Conservation (phyloP, 768 basidiomycete species). For the Panaeolus cyanescens region DNA sequence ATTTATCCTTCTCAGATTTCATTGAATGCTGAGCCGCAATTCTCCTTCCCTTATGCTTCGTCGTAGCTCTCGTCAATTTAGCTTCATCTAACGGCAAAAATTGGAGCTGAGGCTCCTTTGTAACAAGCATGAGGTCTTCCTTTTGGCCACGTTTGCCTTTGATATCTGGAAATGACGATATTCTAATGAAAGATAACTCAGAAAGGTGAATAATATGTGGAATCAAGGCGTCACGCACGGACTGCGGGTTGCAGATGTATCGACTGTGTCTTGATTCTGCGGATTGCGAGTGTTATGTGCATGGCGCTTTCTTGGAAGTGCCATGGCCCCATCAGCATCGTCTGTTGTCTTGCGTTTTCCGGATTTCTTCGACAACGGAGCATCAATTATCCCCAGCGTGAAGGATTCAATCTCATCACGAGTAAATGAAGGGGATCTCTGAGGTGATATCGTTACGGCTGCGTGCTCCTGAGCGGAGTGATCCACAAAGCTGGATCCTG, state of each 20-base stretch:
- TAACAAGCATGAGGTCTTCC: slow-evolving; percentile 2
- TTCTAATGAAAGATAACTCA: slow-evolving; percentile 11
- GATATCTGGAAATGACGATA: slow-evolving; percentile 9
- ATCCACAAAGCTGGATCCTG: neutral
- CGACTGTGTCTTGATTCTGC: neutral
- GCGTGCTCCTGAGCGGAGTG: neutral
- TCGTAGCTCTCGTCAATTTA: neutral
- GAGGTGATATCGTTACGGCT: neutral
- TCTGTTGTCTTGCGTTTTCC: slow-evolving; percentile 11
- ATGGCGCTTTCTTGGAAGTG: neutral
- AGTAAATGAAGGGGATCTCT: slow-evolving; percentile 4
- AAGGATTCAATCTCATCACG: slow-evolving; percentile 26
- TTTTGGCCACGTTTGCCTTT: neutral
- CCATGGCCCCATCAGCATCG: neutral
- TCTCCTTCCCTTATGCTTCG: slow-evolving; percentile 6
- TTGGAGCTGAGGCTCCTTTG: slow-evolving; percentile 16
- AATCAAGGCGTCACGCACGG: slow-evolving; percentile 17
- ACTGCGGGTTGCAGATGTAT: slow-evolving; percentile 12
- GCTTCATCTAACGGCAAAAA: slow-evolving; percentile 13
- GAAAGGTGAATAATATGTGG: neutral
- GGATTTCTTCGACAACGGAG: neutral
- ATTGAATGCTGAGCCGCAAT: neutral
- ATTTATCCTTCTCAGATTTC: neutral
- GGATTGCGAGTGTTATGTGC: neutral
- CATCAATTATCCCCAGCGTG: slow-evolving; percentile 12